Conservation (phyloP, 208 protist genomes). For the Spironucleus salmonicida region DNA sequence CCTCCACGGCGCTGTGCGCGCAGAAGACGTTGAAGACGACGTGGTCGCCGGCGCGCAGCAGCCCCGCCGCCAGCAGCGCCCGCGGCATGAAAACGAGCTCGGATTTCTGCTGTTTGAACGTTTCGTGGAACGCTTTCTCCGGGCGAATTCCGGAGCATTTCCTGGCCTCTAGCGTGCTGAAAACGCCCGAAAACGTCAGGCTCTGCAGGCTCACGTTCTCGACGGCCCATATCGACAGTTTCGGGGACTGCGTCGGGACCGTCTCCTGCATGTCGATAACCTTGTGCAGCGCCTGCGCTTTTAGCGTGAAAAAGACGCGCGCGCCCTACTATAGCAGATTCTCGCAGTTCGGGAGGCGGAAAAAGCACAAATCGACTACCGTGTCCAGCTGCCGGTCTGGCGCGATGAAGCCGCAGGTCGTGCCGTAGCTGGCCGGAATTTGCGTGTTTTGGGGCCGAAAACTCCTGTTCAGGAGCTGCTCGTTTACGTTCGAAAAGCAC, state of each 20-base stretch:
- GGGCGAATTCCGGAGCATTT: not conserved
- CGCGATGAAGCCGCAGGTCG: not conserved
- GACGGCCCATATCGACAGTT: conserved; percentile 21
- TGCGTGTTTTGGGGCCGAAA: not conserved
- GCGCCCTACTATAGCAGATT: not conserved
- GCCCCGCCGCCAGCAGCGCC: no score
- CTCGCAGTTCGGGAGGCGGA: conserved; percentile 1
- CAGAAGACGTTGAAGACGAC: no score
- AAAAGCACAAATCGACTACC: conserved; percentile 11
- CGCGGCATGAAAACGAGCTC: no score
- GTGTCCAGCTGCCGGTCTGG: not conserved
- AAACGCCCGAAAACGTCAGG: not conserved
- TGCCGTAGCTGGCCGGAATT: no score
- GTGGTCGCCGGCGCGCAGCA: no score
- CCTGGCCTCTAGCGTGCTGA: not conserved
- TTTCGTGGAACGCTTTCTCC: not conserved
- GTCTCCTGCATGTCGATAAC: not conserved
- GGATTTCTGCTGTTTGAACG: no score
- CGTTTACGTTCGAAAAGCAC: no score
- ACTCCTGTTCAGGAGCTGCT: not conserved
- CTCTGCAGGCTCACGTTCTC: conserved; percentile 6
- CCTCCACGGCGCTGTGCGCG: no score
- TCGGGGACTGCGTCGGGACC: not conserved
- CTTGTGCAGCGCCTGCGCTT: conserved; percentile 8
- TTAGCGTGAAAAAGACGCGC: conserved; percentile 6